Base-by-base conservation (phyloP, 176 grass and related monocot genomes). In the Phoenix roebelenii region DNA sequence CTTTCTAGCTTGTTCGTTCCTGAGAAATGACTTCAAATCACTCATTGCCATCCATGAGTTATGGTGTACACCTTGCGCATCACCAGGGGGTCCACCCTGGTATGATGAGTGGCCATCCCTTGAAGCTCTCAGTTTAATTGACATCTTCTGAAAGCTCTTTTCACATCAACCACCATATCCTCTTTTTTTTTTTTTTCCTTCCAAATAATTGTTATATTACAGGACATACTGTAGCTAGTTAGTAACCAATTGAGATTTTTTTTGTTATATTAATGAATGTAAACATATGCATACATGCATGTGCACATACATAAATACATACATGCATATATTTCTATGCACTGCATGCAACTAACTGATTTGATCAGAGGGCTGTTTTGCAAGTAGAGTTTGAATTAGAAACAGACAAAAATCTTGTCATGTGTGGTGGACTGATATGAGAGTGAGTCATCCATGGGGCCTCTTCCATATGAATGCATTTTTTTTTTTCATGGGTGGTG, bases 271-370 rank as follows among this genome's bases (percentile, higher is more conserved):
- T 14, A 44, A 44, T 44, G 26, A 3, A 60, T 60, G 28, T n/a
- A 32, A 20, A 39, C 25, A 44, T 19, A 35, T 30, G 6, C 4
- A 18, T 6, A 60, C 2, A n/a, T 39, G 16, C 58, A n/a, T 32
- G 17, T 7, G 28, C 28, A 6, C 25, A 54, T 63, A 73, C 67
- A 73, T 73, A 44, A 51, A 78, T 66, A 80, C 59, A 78, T 66
- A 80, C 59, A 73, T 17, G 57, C 52, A 39, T 39, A 39, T 52
- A 52, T 74, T 64, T 70, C 60, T 78, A 86, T 86, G 73, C 52
- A 66, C 19, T 61, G 18, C 50, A 18, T 49, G 32, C 16, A 66
- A 59, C 51, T 70, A 58, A 62, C 71, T 70, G 65, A 77, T 61
- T 71, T 51, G 51, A 39, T 17, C 69, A 54, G 60, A 74, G 64